phyloP scores from a whole-genome alignment of 805 yeast species.

The Pichia heedii region DNA sequence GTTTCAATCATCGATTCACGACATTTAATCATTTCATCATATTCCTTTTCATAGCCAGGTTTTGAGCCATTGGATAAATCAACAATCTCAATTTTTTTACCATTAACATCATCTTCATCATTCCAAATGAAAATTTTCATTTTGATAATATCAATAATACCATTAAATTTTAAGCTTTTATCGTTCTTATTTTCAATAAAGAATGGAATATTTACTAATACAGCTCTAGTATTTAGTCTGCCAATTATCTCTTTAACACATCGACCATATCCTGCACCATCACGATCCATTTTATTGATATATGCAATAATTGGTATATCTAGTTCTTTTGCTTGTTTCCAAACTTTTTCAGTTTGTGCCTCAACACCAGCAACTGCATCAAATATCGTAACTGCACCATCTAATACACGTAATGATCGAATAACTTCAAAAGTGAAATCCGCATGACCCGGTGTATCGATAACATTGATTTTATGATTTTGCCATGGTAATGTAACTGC shows the following conservation, averaged over 20 bases:
- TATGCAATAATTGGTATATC: slow-evolving; percentile 70
- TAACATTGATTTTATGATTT: slow-evolving; percentile 62
- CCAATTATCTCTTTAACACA: slow-evolving; percentile 78
- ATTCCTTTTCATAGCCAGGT: slow-evolving; percentile 24
- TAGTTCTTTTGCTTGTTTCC: slow-evolving; percentile 72
- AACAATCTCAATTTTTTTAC: slow-evolving; percentile 40
- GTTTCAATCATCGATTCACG: slow-evolving; percentile 78
- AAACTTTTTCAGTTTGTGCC: slow-evolving; percentile 95
- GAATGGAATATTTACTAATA: slow-evolving; percentile 68
- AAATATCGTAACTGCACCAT: slow-evolving; percentile 86
- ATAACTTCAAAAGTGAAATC: slow-evolving; percentile 94
- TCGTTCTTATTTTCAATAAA: slow-evolving; percentile 38
- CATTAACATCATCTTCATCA: slow-evolving; percentile 30
- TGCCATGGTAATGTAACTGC: slow-evolving; percentile 89
- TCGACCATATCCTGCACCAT: slow-evolving; percentile 89
- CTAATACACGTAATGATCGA: slow-evolving; percentile 80
- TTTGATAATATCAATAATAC: slow-evolving; percentile 69
- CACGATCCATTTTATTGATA: slow-evolving; percentile 92
- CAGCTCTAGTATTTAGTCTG: slow-evolving; percentile 66
- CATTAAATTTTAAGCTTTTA: slow-evolving; percentile 39
- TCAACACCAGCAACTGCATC: slow-evolving; percentile 98
- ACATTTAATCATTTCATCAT: slow-evolving; percentile 43
- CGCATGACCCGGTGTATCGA: slow-evolving; percentile 98
- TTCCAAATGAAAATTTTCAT: slow-evolving; percentile 51
- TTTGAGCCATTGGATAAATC: slow-evolving; percentile 28